Conservation (phyloP, 306 rosid species). For the Acmispon strigosus region DNA sequence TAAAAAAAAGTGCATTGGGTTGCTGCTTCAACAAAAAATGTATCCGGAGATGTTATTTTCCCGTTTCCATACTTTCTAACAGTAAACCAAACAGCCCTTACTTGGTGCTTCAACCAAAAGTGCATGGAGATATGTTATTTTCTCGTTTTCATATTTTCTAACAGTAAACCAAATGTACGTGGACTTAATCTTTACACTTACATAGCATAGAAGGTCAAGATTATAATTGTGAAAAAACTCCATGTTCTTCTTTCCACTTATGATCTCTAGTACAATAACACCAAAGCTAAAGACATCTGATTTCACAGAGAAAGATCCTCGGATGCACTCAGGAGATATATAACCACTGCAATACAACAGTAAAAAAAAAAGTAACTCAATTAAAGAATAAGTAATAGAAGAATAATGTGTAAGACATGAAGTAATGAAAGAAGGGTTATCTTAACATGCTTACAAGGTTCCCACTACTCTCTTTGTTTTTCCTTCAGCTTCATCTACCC, state of each 20-base stretch:
- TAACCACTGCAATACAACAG: constrained; percentile 37
- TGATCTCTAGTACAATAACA: constrained; percentile 40
- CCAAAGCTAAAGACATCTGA: constrained; percentile 60
- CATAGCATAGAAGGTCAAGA: constrained; percentile 50
- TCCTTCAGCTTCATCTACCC: constrained; percentile 32
- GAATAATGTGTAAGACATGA: too few relatives aligned
- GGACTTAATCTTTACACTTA: constrained; percentile 19
- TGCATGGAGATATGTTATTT: too few relatives aligned
- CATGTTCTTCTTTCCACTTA: constrained; percentile 39
- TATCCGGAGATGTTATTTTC: too few relatives aligned
- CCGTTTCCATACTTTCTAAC: too few relatives aligned
- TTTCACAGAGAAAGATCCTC: constrained; percentile 49
- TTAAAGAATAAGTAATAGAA: too few relatives aligned
- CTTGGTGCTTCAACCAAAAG: too few relatives aligned
- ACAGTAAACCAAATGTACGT: background rate
- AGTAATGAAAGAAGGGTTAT: background rate
- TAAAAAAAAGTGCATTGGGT: too few relatives aligned
- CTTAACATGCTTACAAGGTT: constrained; percentile 40
- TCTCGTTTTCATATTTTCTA: too few relatives aligned
- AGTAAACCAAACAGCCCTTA: too few relatives aligned
- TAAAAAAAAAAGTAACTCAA: too few relatives aligned
- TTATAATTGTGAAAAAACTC: constrained; percentile 22
- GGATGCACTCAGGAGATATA: constrained; percentile 51
- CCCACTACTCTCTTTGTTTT: constrained; percentile 45
- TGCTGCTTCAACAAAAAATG: too few relatives aligned